These are phyloP conservation scores for Cicer judaicum DNA, from an alignment of 306 rosid species.

Conservation along the genomic window DNA sequence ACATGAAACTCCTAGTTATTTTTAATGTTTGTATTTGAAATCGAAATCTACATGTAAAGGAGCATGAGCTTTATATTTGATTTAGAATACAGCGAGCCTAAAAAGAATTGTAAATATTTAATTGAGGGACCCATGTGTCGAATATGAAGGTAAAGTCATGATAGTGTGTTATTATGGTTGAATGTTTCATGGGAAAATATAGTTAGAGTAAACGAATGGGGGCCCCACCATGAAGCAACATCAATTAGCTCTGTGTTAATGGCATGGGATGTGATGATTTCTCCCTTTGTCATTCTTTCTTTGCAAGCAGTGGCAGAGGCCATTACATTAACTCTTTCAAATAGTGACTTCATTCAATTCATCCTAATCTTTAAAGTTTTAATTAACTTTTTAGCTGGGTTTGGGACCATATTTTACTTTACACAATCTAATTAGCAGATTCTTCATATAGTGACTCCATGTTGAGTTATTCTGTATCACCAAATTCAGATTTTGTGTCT, in stretches of 20 bases:
- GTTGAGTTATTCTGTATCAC: slow-evolving; percentile 39
- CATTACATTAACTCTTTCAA: slow-evolving; percentile 42
- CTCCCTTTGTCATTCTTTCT: slow-evolving; percentile 48
- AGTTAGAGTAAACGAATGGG: slow-evolving; percentile 40
- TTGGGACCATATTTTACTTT: slow-evolving; percentile 57
- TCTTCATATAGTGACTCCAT: slow-evolving; percentile 32
- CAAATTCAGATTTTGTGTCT: slow-evolving; percentile 43
- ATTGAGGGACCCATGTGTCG: slow-evolving; percentile 55
- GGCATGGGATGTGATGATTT: slow-evolving; percentile 78
- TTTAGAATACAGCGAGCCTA: slow-evolving; percentile 1
- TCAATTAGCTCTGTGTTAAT: slow-evolving; percentile 64
- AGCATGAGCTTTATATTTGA: slow-evolving; percentile 6
- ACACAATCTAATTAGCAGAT: slow-evolving; percentile 42
- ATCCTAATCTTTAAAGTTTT: slow-evolving; percentile 41
- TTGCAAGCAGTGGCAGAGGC: slow-evolving; percentile 31
- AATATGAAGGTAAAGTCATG: slow-evolving; percentile 56
- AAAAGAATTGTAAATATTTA: slow-evolving; percentile 34
- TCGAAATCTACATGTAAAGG: slow-evolving; percentile 12
- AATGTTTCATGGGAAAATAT: slow-evolving; percentile 42
- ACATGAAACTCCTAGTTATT: background rate
- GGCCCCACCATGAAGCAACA: slow-evolving; percentile 69
- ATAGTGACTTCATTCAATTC: slow-evolving; percentile 47
- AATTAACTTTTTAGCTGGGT: slow-evolving; percentile 55
- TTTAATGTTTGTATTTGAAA: slow-evolving; percentile 19
- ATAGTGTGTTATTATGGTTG: slow-evolving; percentile 59